Conservation (phyloP, 2,329 filamentous ascomycete species). For the Pseudocercospora macadamiae region DNA sequence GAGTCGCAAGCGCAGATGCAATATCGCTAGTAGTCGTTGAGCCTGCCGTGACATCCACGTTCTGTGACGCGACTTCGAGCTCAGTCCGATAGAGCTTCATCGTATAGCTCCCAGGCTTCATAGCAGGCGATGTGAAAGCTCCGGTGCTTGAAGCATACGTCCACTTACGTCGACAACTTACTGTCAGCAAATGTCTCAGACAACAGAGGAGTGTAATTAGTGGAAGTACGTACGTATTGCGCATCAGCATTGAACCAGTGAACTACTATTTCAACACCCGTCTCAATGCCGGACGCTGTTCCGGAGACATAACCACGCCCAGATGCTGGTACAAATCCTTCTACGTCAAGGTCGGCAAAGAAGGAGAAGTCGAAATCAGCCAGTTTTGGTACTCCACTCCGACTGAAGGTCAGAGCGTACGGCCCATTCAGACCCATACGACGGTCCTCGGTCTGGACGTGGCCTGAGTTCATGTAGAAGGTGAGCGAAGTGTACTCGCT, state of each 20-base stretch:
- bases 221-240: too few relatives aligned
- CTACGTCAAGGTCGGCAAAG: conserved; percentile 61
- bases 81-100: conserved; percentile 67
- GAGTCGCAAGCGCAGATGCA: conserved; percentile 51
- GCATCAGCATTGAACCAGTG: conserved; percentile 66
- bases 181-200: too few relatives aligned
- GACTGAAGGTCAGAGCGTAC: conserved; percentile 64
- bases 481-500: conserved; percentile 59
- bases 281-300: conserved; percentile 60
- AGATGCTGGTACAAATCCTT: conserved; percentile 60
- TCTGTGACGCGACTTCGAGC: conserved; percentile 56
- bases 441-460: conserved; percentile 64
- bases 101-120: conserved; percentile 71
- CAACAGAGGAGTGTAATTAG: too few relatives aligned
- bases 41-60: conserved; percentile 56
- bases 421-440: conserved; percentile 68
- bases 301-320: conserved; percentile 63
- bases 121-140: conserved; percentile 64
- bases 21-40: conserved; percentile 55
- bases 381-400: conserved; percentile 56
- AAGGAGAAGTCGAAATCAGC: conserved; percentile 58
- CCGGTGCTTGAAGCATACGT: conserved; percentile 57
- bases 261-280: conserved; percentile 59
- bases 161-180: too few relatives aligned
- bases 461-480: conserved; percentile 70